Conservation (phyloP, 140 eudicot species). For the Stevia rebaudiana region DNA sequence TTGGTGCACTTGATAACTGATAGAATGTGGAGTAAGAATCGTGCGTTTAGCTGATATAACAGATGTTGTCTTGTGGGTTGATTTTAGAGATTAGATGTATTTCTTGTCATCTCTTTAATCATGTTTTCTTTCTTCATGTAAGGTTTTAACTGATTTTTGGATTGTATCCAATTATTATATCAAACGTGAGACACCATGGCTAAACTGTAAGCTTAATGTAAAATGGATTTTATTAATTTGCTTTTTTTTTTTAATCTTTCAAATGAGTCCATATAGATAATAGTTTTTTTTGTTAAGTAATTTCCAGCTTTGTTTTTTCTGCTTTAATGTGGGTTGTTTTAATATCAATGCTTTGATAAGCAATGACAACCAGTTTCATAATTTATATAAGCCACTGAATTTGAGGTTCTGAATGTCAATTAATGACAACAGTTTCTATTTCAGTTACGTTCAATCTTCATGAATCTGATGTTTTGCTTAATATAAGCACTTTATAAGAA, state of each 20-base stretch:
- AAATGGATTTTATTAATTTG: too few relatives aligned
- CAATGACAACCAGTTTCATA: not conserved
- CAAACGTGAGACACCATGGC: not conserved
- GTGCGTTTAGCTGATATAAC: constrained; percentile 3
- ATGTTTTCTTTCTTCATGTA: not conserved
- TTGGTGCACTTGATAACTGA: constrained; percentile 89
- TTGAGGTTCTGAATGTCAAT: too few relatives aligned
- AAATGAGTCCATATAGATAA: too few relatives aligned
- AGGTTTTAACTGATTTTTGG: constrained; percentile 11
- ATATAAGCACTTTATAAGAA: too few relatives aligned
- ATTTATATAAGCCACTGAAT: not conserved
- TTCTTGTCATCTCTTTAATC: not conserved
- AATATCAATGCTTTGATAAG: not conserved
- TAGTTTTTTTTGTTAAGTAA: too few relatives aligned
- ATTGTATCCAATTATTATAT: too few relatives aligned
- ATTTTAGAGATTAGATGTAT: not conserved
- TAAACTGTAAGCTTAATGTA: not conserved
- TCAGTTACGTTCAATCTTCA: too few relatives aligned
- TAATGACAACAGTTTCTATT: too few relatives aligned
- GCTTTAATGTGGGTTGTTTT: not conserved
- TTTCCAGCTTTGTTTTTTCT: too few relatives aligned
- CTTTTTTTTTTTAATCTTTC: too few relatives aligned
- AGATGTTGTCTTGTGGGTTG: not conserved
- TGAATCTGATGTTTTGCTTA: too few relatives aligned
- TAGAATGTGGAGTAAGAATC: not conserved